phyloP scores from a whole-genome alignment of 164 flowering plant species.

The Liriodendron chinense region DNA sequence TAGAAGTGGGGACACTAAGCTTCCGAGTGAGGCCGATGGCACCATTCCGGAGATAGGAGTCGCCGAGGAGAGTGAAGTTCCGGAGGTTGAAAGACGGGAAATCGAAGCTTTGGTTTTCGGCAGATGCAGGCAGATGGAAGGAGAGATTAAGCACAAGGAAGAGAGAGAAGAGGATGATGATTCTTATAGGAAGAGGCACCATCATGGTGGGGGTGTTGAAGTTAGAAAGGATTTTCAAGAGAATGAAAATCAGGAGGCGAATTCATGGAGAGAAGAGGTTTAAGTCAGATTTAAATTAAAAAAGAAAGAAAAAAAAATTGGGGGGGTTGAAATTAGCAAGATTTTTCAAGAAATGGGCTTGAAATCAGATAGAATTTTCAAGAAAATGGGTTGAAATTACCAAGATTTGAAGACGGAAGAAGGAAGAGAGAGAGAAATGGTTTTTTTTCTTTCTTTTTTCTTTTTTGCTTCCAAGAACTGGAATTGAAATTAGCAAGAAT shows the following conservation, averaged over 20 bases:
- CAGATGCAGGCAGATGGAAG: background rate
- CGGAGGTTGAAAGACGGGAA: slow-evolving; percentile 60
- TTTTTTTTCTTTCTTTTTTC: no score
- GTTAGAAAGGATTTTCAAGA: background rate
- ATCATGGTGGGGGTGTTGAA: background rate
- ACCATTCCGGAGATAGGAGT: slow-evolving; percentile 76
- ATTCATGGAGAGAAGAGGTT: no score
- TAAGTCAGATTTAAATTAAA: no score
- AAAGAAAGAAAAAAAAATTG: no score
- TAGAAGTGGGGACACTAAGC: slow-evolving; percentile 60
- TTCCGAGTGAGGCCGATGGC: slow-evolving; percentile 78
- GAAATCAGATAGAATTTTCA: background rate
- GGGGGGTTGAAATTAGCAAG: background rate
- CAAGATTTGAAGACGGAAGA: background rate
- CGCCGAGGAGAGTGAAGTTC: slow-evolving; percentile 83
- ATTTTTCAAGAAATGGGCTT: background rate
- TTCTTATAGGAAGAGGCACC: slow-evolving; percentile 29
- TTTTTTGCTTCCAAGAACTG: background rate
- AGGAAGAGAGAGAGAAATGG: background rate
- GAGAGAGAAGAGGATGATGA: slow-evolving; percentile 27
- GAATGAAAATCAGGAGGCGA: no score
- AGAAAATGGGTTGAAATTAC: background rate
- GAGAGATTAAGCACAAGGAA: slow-evolving; percentile 9
- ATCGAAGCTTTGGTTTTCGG: slow-evolving; percentile 34
- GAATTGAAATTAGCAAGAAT: background rate